Conservation (phyloP, 1,284 basidiomycete genomes). For the Ganoderma sp. region DNA sequence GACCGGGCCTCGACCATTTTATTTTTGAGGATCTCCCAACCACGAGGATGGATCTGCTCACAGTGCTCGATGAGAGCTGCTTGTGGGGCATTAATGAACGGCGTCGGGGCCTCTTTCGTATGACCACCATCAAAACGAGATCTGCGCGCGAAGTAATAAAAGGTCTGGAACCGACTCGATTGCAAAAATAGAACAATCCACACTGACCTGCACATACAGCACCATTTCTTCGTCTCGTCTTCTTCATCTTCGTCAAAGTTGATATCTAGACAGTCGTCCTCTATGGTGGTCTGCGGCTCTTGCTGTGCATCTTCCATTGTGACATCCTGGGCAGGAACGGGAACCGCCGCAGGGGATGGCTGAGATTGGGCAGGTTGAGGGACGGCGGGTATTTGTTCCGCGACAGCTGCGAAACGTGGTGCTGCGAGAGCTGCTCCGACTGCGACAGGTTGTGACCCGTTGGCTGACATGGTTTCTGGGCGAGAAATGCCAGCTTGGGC, state of each 20-base stretch:
- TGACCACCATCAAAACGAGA: conserved; percentile 41
- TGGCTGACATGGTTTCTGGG: background rate
- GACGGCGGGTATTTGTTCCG: background rate
- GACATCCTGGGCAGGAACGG: conserved; percentile 30
- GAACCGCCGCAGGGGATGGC: conserved; percentile 13
- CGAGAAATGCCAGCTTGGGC: background rate
- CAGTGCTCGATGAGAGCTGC: conserved; percentile 40
- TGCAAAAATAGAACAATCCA: background rate
- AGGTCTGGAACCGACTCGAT: background rate
- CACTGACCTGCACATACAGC: conserved; percentile 59
- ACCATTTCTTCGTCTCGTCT: conserved; percentile 44
- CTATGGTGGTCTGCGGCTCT: conserved; percentile 37
- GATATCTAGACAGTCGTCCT: conserved; percentile 35
- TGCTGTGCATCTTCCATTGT: conserved; percentile 40
- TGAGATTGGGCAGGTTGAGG: background rate
- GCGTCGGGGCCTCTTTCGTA: conserved; percentile 39
- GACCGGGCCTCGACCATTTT: conserved; percentile 23
- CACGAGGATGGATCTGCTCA: conserved; percentile 34
- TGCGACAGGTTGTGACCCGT: too few species aligned
- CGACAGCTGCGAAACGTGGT: background rate
- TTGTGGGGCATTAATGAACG: conserved; percentile 40
- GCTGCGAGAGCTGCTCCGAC: background rate
- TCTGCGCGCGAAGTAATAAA: conserved; percentile 28
- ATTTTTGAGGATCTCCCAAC: conserved; percentile 34
- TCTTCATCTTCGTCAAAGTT: conserved; percentile 43